Evolutionary conservation across 1,284 basidiomycete species (phyloP).

Genomic region (Microstroma glucosiphilum): DNA sequence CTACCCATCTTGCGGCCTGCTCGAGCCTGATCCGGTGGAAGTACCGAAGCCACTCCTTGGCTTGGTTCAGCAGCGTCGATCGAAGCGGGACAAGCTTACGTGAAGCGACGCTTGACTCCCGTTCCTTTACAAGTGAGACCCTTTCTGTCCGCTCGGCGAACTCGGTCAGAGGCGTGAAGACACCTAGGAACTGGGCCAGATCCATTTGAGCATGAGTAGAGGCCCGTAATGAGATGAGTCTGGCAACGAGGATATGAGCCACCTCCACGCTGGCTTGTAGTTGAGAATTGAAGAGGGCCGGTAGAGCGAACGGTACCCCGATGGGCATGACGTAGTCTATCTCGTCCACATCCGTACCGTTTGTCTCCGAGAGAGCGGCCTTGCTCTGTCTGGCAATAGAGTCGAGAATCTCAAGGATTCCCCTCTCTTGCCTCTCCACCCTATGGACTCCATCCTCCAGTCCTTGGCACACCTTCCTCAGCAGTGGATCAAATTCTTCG

Average conservation of each 20-base stretch:
- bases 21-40: constrained; percentile 81
- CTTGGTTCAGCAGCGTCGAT: constrained; percentile 55
- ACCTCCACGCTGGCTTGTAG: constrained; percentile 74
- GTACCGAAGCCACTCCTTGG: constrained; percentile 74
- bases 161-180: constrained; percentile 64
- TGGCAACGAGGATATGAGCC: constrained; percentile 72
- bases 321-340: constrained; percentile 23
- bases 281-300: constrained; percentile 60
- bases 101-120: not conserved
- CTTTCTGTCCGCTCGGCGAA: constrained; percentile 1
- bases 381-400: constrained; percentile 52
- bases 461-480: constrained; percentile 45
- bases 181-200: constrained; percentile 67
- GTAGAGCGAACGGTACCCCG: constrained; percentile 52
- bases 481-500: not conserved
- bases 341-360: not conserved
- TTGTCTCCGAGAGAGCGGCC: not conserved
- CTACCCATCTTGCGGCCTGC: constrained; percentile 77
- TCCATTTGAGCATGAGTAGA: constrained; percentile 66
- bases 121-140: not conserved
- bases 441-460: not conserved
- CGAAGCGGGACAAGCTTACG: constrained; percentile 6
- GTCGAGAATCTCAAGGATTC: constrained; percentile 58
- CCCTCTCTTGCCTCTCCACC: constrained; percentile 13
- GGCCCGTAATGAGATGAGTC: constrained; percentile 65